These are phyloP conservation scores for Solanum hybrid DNA, from an alignment of 305 asterid species.

Conservation along the genomic window DNA sequence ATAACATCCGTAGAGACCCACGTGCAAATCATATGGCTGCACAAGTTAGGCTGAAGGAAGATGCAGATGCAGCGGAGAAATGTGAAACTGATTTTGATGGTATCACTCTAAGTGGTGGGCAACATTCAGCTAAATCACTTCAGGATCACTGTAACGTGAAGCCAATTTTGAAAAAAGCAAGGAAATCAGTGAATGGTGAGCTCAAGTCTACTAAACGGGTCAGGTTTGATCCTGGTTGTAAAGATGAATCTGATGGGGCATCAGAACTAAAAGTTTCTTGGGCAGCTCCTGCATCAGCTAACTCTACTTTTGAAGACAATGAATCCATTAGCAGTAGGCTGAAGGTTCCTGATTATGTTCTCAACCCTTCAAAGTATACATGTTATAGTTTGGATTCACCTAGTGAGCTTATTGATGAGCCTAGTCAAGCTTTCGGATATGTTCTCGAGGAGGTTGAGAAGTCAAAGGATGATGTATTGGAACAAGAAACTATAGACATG, in stretches of 20 bases:
- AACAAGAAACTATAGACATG: background rate
- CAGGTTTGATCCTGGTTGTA: slow-evolving; percentile 9
- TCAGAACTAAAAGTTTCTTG: background rate
- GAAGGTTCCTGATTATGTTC: slow-evolving; percentile 11
- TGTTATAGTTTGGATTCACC: slow-evolving; percentile 11
- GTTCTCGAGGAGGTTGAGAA: background rate
- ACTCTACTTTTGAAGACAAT: background rate
- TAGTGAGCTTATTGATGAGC: slow-evolving; percentile 1
- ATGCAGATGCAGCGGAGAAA: slow-evolving; percentile 9
- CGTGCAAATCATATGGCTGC: slow-evolving; percentile 16
- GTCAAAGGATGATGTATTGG: background rate
- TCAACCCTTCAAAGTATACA: slow-evolving; percentile 10
- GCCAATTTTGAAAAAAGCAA: slow-evolving; percentile 9
- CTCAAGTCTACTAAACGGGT: slow-evolving; percentile 5
- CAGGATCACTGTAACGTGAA: background rate
- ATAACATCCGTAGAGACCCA: background rate
- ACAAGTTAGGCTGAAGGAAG: slow-evolving; percentile 17
- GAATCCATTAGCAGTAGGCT: background rate
- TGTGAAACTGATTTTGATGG: background rate
- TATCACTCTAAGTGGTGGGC: background rate
- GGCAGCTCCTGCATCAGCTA: background rate
- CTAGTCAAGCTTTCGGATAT: background rate
- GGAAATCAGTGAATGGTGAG: background rate
- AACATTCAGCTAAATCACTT: background rate
- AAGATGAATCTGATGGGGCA: background rate